Evolutionary conservation across 306 rosid genomes (phyloP).

Genomic region (Begonia masoniana): DNA sequence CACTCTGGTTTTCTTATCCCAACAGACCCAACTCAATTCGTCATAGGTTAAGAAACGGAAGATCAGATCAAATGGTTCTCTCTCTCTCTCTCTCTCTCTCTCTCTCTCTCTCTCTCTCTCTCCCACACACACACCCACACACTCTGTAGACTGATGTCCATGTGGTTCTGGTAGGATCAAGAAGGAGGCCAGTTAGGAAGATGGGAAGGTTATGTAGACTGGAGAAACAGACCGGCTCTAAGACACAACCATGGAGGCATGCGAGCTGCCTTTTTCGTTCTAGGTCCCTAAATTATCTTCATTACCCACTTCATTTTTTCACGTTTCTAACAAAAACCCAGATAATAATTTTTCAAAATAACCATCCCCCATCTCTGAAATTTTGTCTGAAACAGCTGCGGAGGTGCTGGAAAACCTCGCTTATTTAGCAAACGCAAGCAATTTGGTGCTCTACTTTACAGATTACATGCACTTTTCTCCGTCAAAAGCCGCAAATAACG

Average conservation of each 20-base stretch:
- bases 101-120: background rate
- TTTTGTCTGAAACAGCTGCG: slow-evolving; percentile 28
- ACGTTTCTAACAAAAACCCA: background rate
- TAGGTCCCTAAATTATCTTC: slow-evolving; percentile 33
- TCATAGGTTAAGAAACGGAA: slow-evolving; percentile 7
- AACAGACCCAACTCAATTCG: slow-evolving; percentile 16
- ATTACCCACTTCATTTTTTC: background rate
- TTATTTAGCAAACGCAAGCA: slow-evolving; percentile 84
- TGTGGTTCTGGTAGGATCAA: slow-evolving; percentile 25
- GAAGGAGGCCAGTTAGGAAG: slow-evolving; percentile 19
- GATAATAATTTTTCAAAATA: background rate
- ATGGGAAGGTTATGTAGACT: slow-evolving; percentile 88
- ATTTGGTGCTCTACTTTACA: slow-evolving; percentile 53
- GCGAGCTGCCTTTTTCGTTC: slow-evolving; percentile 69
- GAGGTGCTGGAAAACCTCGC: slow-evolving; percentile 91
- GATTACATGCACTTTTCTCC: slow-evolving; percentile 77
- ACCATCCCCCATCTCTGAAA: background rate
- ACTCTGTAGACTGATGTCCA: background rate
- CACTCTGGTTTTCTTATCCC: background rate
- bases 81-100: slow-evolving; percentile 2
- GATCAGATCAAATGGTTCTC: slow-evolving; percentile 25
- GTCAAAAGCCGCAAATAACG: slow-evolving; percentile 67
- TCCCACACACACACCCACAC: background rate
- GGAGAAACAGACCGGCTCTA: slow-evolving; percentile 65
- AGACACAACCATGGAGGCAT: slow-evolving; percentile 82